These are phyloP conservation scores for Priceomyces haplophilus DNA, from an alignment of 805 yeast species.

Conservation along the genomic window DNA sequence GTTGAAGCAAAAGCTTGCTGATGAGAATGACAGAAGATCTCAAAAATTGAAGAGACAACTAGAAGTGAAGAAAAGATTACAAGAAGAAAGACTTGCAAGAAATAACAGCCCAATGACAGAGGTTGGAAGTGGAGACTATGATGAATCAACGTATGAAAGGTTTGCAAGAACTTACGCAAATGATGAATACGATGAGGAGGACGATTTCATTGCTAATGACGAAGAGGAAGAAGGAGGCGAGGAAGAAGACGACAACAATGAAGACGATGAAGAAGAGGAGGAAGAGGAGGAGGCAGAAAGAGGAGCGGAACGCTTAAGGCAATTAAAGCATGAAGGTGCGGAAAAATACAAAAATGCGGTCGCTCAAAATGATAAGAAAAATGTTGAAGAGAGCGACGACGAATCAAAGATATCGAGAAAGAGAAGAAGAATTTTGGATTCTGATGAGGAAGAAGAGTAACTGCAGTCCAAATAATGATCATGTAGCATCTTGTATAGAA, in stretches of 20 bases:
- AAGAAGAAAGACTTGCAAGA: slow-evolving; percentile 58
- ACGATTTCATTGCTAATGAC: slow-evolving; percentile 44
- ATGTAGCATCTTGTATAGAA: no score
- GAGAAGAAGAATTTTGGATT: slow-evolving; percentile 48
- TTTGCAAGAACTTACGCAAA: slow-evolving; percentile 36
- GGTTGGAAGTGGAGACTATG: slow-evolving; percentile 7
- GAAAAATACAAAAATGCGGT: slow-evolving; percentile 36
- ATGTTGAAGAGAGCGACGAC: slow-evolving; percentile 23
- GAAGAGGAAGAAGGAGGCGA: slow-evolving; percentile 36
- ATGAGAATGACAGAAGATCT: slow-evolving; percentile 56
- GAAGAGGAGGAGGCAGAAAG: slow-evolving; percentile 34
- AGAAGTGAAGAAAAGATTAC: slow-evolving; percentile 55
- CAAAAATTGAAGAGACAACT: slow-evolving; percentile 65
- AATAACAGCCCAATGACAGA: slow-evolving; percentile 29
- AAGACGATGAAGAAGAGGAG: slow-evolving; percentile 37
- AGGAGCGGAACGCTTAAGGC: slow-evolving; percentile 58
- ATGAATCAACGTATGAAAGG: slow-evolving; percentile 38
- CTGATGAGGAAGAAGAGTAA: slow-evolving; percentile 43
- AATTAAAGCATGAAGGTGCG: slow-evolving; percentile 55
- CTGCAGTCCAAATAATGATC: not conserved
- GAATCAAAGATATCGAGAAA: slow-evolving; percentile 34
- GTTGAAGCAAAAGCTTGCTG: slow-evolving; percentile 61
- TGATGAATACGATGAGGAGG: slow-evolving; percentile 38
- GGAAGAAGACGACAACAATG: slow-evolving; percentile 44
- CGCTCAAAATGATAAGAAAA: slow-evolving; percentile 15